These are phyloP conservation scores for Sporothrix euskadiensis DNA, from an alignment of 2,329 filamentous ascomycete species.

Conservation along the genomic window DNA sequence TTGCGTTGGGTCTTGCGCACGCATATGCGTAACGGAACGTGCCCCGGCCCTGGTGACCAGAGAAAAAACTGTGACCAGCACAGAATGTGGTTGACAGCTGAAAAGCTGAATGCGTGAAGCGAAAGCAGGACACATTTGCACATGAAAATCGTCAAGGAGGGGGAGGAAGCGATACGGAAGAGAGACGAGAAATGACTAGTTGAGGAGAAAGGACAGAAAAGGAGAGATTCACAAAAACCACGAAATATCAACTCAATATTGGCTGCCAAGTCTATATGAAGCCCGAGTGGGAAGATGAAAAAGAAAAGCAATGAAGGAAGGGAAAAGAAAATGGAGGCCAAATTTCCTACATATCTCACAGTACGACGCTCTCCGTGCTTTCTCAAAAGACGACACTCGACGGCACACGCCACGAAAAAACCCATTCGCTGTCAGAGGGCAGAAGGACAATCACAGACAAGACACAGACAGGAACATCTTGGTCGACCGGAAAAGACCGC, in stretches of 20 bases:
- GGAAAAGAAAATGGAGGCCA: neutral
- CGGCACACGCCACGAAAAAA: neutral
- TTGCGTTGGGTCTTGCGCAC: constrained; percentile 6
- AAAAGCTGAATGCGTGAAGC: neutral
- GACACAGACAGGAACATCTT: neutral
- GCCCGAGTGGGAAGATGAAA: neutral
- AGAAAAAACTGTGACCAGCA: neutral
- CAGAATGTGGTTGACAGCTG: neutral
- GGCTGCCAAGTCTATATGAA: neutral
- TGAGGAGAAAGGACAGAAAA: neutral
- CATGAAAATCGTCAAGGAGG: neutral
- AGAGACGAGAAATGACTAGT: neutral
- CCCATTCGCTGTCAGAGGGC: neutral
- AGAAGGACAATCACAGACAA: neutral
- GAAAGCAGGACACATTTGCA: neutral
- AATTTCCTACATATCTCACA: neutral
- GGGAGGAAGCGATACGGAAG: constrained; percentile 11
- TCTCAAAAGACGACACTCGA: neutral
- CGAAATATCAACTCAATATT: neutral
- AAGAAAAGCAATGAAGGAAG: neutral
- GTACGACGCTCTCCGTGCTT: neutral
- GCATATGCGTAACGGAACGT: constrained; percentile 10
- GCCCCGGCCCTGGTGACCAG: neutral
- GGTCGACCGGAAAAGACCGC: neutral
- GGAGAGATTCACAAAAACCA: neutral